Conservation (phyloP, 306 rosid genomes). For the Hippophae rhamnoides region DNA sequence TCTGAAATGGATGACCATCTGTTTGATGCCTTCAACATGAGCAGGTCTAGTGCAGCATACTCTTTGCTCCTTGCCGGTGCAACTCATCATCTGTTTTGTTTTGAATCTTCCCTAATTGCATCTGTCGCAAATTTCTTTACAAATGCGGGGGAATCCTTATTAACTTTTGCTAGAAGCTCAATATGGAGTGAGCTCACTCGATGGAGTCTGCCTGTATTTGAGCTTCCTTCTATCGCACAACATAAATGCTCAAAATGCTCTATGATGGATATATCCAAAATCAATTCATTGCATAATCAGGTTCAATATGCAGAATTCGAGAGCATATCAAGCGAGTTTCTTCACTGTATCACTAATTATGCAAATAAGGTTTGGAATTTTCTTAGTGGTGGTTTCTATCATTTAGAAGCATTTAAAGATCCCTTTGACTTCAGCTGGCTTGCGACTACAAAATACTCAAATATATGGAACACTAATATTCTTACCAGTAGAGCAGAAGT, state of each 20-base stretch:
- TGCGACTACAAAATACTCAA: slow-evolving; percentile 4
- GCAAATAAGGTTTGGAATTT: slow-evolving; percentile 39
- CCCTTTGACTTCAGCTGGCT: slow-evolving; percentile 45
- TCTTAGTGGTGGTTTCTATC: slow-evolving; percentile 31
- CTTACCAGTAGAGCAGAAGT: slow-evolving; percentile 1
- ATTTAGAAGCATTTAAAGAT: slow-evolving; percentile 30
- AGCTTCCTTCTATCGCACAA: slow-evolving; percentile 17
- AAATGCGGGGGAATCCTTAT: slow-evolving; percentile 61
- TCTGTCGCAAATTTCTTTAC: slow-evolving; percentile 60
- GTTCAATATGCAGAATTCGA: slow-evolving; percentile 27
- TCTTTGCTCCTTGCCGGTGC: slow-evolving; percentile 64
- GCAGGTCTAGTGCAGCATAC: slow-evolving; percentile 56
- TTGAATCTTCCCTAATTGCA: slow-evolving; percentile 55
- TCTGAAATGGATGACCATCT: slow-evolving; percentile 19
- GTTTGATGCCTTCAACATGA: slow-evolving; percentile 31
- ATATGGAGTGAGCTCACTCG: slow-evolving; percentile 27
- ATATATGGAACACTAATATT: slow-evolving; percentile 4
- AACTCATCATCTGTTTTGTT: slow-evolving; percentile 52
- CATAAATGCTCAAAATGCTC: slow-evolving; percentile 41
- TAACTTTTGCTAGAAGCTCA: slow-evolving; percentile 39
- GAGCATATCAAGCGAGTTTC: slow-evolving; percentile 30
- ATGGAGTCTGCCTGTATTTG: slow-evolving; percentile 16
- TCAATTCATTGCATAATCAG: slow-evolving; percentile 18
- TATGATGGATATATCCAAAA: slow-evolving; percentile 26
- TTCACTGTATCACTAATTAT: slow-evolving; percentile 25